Evolutionary conservation across 768 basidiomycete genomes (phyloP).

Genomic region (Xerocomus brunneocitrinus): DNA sequence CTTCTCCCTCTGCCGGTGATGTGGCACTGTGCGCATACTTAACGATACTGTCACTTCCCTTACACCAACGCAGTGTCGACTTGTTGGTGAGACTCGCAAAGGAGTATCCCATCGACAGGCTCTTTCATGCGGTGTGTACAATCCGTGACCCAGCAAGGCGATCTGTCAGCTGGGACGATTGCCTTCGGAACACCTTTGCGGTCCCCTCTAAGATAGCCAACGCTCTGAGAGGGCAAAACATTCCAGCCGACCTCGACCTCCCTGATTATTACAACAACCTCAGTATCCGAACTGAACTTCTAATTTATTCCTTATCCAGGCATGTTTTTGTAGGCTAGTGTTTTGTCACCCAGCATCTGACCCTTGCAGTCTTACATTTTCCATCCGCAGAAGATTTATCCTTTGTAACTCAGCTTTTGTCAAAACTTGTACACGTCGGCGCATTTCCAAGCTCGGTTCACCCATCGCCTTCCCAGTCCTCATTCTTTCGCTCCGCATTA

Average conservation of each 20-base stretch:
- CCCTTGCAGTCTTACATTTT: slow-evolving; percentile 19
- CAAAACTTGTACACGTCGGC: slow-evolving; percentile 65
- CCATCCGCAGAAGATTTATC: slow-evolving; percentile 34
- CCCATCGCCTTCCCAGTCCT: slow-evolving; percentile 55
- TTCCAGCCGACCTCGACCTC: slow-evolving; percentile 51
- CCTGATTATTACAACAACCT: slow-evolving; percentile 53
- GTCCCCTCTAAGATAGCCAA: slow-evolving; percentile 82
- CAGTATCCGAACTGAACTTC: slow-evolving; percentile 46
- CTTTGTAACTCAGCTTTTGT: slow-evolving; percentile 48
- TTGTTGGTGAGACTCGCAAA: slow-evolving; percentile 51
- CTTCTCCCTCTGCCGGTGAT: slow-evolving; percentile 46
- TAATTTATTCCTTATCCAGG: slow-evolving; percentile 44
- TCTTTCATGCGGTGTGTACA: slow-evolving; percentile 51
- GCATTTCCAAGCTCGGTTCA: slow-evolving; percentile 54
- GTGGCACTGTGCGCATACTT: slow-evolving; percentile 60
- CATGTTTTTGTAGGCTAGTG: slow-evolving; percentile 39
- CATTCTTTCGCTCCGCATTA: slow-evolving; percentile 58
- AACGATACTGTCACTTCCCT: slow-evolving; percentile 49
- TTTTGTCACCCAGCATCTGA: slow-evolving; percentile 2
- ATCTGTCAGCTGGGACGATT: slow-evolving; percentile 67
- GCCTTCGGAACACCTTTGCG: slow-evolving; percentile 56
- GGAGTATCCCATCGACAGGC: slow-evolving; percentile 65
- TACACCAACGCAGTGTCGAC: slow-evolving; percentile 46
- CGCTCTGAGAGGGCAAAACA: slow-evolving; percentile 41
- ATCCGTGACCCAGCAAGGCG: slow-evolving; percentile 21